Base-by-base conservation (phyloP, 352 stramenopile genomes). In the Phytophthora sp. region DNA sequence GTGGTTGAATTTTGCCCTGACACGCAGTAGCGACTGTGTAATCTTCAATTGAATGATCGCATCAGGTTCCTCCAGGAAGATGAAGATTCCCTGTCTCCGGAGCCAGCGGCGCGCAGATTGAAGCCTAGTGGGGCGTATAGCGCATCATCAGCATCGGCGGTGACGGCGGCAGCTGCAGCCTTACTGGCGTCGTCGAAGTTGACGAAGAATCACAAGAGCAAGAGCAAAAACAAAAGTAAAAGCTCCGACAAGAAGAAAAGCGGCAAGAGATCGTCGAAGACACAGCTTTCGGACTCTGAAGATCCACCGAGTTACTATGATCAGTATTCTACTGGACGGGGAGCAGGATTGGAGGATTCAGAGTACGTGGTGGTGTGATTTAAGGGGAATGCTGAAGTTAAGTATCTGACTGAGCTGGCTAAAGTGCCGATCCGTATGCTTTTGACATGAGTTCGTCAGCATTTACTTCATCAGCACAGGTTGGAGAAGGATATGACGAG, bases 281-380 rank as follows among this genome's bases (percentile, higher is more conserved):
- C 4, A n/a, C 43, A 64, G 9, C 63, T 72, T 26, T 79, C 72
- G 2, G 78, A 87, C 38, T 79, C 69, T 7, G 80, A 89, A 4
- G 80, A 84, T 12, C 83, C 83, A 13, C 83, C 83, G 1, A 82
- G 67, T 38, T 92, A 92, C 26, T 83, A 82, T 52, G 79, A 75
- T 21, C 34, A 54, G 5, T 67, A 56, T 10, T 58, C 60, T 5
- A 60, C 24, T 28, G 23, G 31, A 34, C 32, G 42, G 54, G 53
- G 56, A 12, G 65, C 31, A 35, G 52, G 34, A 15, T 9, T 66
- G 8, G 30, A 54, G 3, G 51, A 66, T 56, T 60, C 58, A 34
- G 52, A 59, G 72, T 84, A 66, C 46, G 72, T 68, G n/a, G 5
- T 18, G 43, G 54, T 1, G 15, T 37, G 5, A 15, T 15, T 49